Evolutionary conservation across 257 asterid species (phyloP).

Genomic region (Solanum tacnaense): DNA sequence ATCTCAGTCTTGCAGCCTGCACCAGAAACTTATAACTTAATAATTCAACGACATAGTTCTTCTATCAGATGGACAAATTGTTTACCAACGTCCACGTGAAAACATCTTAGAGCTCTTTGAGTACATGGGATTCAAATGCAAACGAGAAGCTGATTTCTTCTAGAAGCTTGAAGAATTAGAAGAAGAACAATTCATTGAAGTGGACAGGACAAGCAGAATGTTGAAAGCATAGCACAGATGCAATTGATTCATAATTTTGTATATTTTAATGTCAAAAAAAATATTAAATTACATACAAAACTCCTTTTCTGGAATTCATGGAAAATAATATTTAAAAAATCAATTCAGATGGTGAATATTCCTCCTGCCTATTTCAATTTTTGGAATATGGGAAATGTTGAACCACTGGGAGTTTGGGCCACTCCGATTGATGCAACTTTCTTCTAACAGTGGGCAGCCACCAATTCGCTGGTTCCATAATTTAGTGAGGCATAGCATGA

Average conservation of each 20-base stretch:
- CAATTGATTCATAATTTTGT: not conserved
- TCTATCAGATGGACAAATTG: conserved; percentile 46
- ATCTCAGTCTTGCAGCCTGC: conserved; percentile 61
- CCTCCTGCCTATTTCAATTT: not conserved
- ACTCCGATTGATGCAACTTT: no score
- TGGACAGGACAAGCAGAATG: not conserved
- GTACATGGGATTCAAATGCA: conserved; percentile 40
- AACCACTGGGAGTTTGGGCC: no score
- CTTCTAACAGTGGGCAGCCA: no score
- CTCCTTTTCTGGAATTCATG: not conserved
- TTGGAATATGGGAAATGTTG: no score
- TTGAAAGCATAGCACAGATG: not conserved
- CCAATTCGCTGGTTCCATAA: no score
- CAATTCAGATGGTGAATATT: no score
- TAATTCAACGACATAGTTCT: conserved; percentile 39
- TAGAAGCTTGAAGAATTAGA: no score
- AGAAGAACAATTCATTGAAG: not conserved
- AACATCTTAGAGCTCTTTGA: conserved; percentile 33
- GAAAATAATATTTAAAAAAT: no score
- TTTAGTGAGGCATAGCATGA: no score
- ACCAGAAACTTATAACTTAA: conserved; percentile 47
- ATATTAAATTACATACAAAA: no score
- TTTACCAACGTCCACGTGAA: conserved; percentile 41
- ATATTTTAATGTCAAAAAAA: not conserved
- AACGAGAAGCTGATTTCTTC: conserved; percentile 58